Evolutionary conservation across 2,329 filamentous ascomycete genomes (phyloP).

Genomic region (Bipolaris zeicola): DNA sequence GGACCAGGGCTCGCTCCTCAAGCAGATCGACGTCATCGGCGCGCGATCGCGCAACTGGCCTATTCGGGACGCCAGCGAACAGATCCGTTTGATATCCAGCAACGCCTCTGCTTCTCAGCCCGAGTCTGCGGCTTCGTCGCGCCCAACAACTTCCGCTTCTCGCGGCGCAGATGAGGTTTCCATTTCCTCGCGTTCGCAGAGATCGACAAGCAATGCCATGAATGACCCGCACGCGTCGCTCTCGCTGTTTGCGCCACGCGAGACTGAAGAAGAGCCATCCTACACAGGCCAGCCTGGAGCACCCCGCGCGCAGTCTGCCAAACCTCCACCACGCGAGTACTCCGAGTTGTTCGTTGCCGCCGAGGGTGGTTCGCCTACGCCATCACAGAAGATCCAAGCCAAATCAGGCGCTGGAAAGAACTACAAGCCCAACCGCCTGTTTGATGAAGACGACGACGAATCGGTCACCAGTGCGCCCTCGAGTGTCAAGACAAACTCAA

Average conservation of each 20-base stretch:
- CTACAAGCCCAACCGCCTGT: constrained; percentile 60
- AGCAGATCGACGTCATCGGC: constrained; percentile 92
- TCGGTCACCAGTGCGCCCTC: constrained; percentile 24
- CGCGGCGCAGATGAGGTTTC: constrained; percentile 40
- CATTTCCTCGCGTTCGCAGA: constrained; percentile 49
- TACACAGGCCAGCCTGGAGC: constrained; percentile 60
- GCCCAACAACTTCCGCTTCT: constrained; percentile 42
- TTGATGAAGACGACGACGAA: constrained; percentile 60
- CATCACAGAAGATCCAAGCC: constrained; percentile 49
- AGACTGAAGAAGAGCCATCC: constrained; percentile 61
- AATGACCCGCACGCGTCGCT: constrained; percentile 67
- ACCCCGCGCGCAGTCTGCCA: constrained; percentile 68
- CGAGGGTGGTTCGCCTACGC: constrained; percentile 48
- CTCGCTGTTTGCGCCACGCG: constrained; percentile 73
- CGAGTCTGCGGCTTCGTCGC: constrained; percentile 37
- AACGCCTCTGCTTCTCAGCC: constrained; percentile 54
- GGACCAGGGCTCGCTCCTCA: constrained; percentile 93
- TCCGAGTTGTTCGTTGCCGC: constrained; percentile 71
- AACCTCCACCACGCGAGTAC: constrained; percentile 69
- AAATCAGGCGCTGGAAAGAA: constrained; percentile 58
- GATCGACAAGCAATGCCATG: constrained; percentile 46
- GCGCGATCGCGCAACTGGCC: constrained; percentile 92
- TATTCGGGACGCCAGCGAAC: constrained; percentile 84
- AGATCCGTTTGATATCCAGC: constrained; percentile 74
- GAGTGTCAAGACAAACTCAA: constrained; percentile 69